phyloP scores from a whole-genome alignment of 139 green algal species.

The Chlorella sp. region DNA sequence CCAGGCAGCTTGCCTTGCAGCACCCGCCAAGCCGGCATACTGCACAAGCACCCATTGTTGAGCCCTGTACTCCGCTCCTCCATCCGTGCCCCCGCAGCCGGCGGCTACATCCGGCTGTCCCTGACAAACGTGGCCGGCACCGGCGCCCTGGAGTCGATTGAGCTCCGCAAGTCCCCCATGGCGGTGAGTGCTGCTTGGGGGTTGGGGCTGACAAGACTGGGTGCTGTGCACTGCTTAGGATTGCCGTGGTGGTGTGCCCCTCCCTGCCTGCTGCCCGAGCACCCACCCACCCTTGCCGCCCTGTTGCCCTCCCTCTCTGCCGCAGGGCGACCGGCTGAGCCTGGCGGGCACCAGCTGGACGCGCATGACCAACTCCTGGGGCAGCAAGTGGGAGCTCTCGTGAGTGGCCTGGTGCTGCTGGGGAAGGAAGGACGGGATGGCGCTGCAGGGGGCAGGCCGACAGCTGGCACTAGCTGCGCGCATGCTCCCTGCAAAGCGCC shows the following conservation, averaged over 20 bases:
- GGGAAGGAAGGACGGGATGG: no score
- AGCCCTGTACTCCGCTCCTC: neutral
- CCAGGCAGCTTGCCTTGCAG: no score
- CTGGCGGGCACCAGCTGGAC: slow-evolving; percentile 17
- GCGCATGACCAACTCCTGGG: slow-evolving; percentile 37
- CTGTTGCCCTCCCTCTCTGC: neutral
- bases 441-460: neutral
- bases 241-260: no score
- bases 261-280: neutral
- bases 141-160: slow-evolving; percentile 20
- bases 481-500: no score
- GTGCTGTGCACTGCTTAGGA: neutral
- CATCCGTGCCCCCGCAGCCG: neutral
- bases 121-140: slow-evolving; percentile 32
- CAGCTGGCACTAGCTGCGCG: no score
- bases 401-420: neutral
- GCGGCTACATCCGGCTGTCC: slow-evolving; percentile 40
- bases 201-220: neutral
- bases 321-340: slow-evolving; percentile 27
- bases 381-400: slow-evolving; percentile 47
- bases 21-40: no score
- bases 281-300: neutral
- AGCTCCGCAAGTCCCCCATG: slow-evolving; percentile 20
- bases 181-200: neutral
- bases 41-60: neutral